Percentiles rank a stretch among this genome's conserved stretches.
Conservation (phyloP, 352 stramenopile genomes). For the Blastocystis hominis region DNA sequence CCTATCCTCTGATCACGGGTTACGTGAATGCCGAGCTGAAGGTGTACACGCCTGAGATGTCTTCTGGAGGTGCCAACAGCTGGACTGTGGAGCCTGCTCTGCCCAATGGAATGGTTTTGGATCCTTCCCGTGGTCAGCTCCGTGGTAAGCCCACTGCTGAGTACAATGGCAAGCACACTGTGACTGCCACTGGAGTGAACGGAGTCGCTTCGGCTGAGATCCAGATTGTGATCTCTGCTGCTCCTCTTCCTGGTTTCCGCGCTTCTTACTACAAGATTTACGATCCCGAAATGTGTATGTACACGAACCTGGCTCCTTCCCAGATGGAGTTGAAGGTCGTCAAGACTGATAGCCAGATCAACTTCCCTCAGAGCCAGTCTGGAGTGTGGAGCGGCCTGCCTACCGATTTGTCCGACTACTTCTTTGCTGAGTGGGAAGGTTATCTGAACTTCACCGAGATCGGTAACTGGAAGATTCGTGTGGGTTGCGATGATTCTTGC, state of each 20-base stretch:
- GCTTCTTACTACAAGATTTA: slow-evolving; percentile 15
- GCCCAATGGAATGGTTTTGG: slow-evolving; percentile 40
- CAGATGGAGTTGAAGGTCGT: slow-evolving; percentile 18
- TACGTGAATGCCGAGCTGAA: slow-evolving; percentile 16
- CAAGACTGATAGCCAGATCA: background rate
- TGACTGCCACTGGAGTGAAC: slow-evolving; percentile 28
- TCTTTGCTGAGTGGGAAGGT: slow-evolving; percentile 41
- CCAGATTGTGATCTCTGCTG: background rate
- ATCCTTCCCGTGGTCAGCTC: slow-evolving; percentile 18
- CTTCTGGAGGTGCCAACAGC: background rate
- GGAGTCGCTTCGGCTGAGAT: slow-evolving; percentile 24
- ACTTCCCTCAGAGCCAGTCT: background rate
- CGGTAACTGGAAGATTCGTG: slow-evolving; percentile 39
- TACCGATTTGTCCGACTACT: slow-evolving; percentile 9
- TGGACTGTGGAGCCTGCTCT: slow-evolving; percentile 36
- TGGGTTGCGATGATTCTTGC: background rate
- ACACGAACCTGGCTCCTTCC: background rate
- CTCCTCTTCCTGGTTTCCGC: background rate
- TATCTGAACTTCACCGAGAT: background rate
- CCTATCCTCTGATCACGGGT: slow-evolving; percentile 40
- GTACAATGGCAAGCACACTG: background rate
- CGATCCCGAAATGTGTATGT: slow-evolving; percentile 8
- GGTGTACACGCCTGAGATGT: slow-evolving; percentile 16
- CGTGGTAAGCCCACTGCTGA: slow-evolving; percentile 17
- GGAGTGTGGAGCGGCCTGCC: slow-evolving; percentile 26